Base-by-base conservation (phyloP, 345 rosid genomes). In the Passiflora organensis region DNA sequence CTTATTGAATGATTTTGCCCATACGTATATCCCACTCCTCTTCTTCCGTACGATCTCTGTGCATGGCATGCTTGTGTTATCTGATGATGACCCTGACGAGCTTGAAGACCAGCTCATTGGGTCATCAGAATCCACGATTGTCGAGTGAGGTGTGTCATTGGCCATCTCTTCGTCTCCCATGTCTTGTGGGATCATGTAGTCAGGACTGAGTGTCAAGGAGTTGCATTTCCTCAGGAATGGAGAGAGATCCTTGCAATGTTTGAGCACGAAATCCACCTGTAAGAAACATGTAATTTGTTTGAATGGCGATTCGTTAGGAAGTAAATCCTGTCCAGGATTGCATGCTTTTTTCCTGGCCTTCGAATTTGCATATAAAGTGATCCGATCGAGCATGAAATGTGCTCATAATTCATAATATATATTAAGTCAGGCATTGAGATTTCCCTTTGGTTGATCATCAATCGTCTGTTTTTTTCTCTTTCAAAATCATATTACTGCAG, bases 181-280 rank as follows among this genome's bases (percentile, higher is more conserved):
- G 56, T 89, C 97, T 75, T 83, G 94, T 0, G 96, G 99, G 52
- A 85, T 80, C 57, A 87, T 65, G 79, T 78, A 87, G 75, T 89
- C 99, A 1, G 96, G 95, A 48, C 99, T 72, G 16, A 94, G 87
- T 24, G 83, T 80, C 42, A 94, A 73, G 3, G 84, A 62, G 37
- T 68, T 82, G 74, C 99, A 89, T 56, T 39, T 78, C 75, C 72
- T 81, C 18, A 91, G 52, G 65, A 68, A 86, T 65, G 84, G 85
- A 2, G 82, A 68, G 5, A 93, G 71, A 71, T 84, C 87, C 59
- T 70, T 78, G 73, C 71, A 80, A 63, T 89, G 87, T 68, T 84
- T 89, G 74, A 91, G 65, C 68, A 89, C 78, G 66, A 80, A 94
- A 32, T 94, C 97, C 84, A 94, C 99, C 99, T 69, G 22, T 22